Percentiles rank a stretch among this genome's conserved stretches.
Conservation (phyloP, 2,329 filamentous ascomycete genomes). For the Neurospora crassa region DNA sequence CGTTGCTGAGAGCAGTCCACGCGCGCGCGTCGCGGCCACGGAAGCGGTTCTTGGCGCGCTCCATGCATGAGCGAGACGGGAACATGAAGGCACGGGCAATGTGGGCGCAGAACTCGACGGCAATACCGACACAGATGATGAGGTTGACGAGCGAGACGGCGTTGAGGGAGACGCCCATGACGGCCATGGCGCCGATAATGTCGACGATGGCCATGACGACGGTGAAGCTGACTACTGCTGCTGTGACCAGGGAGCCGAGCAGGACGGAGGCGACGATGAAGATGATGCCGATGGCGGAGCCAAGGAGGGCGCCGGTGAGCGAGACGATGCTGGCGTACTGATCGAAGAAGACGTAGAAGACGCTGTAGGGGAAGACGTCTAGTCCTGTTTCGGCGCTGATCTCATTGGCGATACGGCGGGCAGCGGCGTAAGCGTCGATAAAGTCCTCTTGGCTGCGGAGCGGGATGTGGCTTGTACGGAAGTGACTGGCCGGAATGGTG, state of each 20-base stretch:
- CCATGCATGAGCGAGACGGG: conserved; percentile 72
- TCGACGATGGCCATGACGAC: conserved; percentile 91
- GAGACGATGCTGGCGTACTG: conserved; percentile 82
- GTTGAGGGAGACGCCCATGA: conserved; percentile 82
- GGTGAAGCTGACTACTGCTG: conserved; percentile 71
- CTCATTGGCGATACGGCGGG: conserved; percentile 74
- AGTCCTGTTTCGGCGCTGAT: conserved; percentile 63
- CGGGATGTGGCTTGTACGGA: conserved; percentile 82
- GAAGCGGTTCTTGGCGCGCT: conserved; percentile 68
- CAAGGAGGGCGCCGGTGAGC: conserved; percentile 69
- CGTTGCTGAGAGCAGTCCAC: conserved; percentile 90
- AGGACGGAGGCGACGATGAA: conserved; percentile 70
- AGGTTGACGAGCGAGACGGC: conserved; percentile 93
- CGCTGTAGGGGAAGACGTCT: conserved; percentile 90
- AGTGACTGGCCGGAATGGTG: conserved; percentile 75
- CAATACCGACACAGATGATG: conserved; percentile 93
- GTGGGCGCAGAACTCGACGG: conserved; percentile 95
- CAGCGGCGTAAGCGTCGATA: conserved; percentile 80
- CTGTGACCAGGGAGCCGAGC: conserved; percentile 75
- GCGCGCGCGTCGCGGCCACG: conserved; percentile 74
- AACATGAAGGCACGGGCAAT: conserved; percentile 95
- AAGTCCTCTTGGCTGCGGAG: conserved; percentile 85
- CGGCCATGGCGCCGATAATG: conserved; percentile 89
- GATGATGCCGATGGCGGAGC: conserved; percentile 76
- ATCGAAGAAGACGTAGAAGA: conserved; percentile 99